phyloP scores from a whole-genome alignment of 2,329 filamentous ascomycete genomes.

The Trichoderma sp. region DNA sequence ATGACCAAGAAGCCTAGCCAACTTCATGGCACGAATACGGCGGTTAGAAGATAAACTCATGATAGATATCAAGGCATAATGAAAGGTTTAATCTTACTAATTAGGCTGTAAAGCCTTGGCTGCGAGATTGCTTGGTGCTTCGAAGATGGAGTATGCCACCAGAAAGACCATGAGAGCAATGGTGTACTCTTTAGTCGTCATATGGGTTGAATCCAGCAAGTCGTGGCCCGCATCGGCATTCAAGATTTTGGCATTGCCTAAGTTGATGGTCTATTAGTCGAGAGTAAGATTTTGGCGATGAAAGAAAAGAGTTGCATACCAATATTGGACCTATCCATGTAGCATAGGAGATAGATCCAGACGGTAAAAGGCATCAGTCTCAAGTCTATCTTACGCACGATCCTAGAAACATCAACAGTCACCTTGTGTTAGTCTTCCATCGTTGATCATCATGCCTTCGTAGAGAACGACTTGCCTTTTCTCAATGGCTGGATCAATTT shows the following conservation, averaged over 20 bases:
- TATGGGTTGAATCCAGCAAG: neutral
- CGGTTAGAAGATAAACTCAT: neutral
- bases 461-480: neutral
- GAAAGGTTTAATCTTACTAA: neutral
- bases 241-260: conserved; percentile 2
- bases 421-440: neutral
- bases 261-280: neutral
- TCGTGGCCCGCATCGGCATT: neutral
- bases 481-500: neutral
- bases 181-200: neutral
- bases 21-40: neutral
- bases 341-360: neutral
- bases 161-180: neutral
- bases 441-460: neutral
- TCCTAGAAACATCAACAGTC: neutral
- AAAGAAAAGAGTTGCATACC: neutral
- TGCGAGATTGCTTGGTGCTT: neutral
- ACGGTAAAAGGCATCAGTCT: neutral
- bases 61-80: neutral
- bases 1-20: conserved; percentile 7
- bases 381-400: neutral
- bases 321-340: conserved; percentile 4
- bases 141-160: neutral
- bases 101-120: conserved; percentile 1
- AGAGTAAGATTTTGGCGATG: neutral